phyloP scores from a whole-genome alignment of 108 stramenopile species.

The Craspedostauros australis region DNA sequence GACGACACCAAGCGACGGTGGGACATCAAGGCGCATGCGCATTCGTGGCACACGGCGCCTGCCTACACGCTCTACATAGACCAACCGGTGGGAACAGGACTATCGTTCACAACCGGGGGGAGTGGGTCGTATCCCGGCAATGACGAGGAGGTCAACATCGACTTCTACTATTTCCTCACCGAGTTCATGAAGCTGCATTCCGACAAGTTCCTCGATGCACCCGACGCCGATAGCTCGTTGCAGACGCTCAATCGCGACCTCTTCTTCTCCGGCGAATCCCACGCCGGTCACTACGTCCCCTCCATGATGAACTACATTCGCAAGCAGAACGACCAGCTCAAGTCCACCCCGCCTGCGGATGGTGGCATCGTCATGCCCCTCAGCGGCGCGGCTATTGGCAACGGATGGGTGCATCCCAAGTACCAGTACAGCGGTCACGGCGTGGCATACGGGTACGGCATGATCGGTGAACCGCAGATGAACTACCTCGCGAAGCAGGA shows the following conservation, averaged over 20 bases:
- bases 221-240: conserved; percentile 4
- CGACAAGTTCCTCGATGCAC: conserved; percentile 49
- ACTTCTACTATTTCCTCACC: conserved; percentile 86
- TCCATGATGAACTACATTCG: conserved; percentile 88
- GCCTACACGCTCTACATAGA: conserved; percentile 89
- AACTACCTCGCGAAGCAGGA: conserved; percentile 59
- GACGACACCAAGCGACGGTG: conserved; percentile 20
- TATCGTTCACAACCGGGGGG: conserved; percentile 75
- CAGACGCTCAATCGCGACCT: conserved; percentile 47
- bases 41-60: conserved; percentile 79
- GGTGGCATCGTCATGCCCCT: conserved; percentile 32
- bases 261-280: conserved; percentile 91
- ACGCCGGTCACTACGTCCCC: conserved; percentile 96
- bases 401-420: conserved; percentile 82
- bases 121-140: conserved; percentile 66
- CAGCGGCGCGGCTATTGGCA: conserved; percentile 86
- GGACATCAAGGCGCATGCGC: conserved; percentile 51
- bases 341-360: background rate
- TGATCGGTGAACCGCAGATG: conserved; percentile 74
- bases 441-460: conserved; percentile 78
- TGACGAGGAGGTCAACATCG: conserved; percentile 78
- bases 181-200: conserved; percentile 61
- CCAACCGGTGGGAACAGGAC: conserved; percentile 86
- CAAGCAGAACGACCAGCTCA: conserved; percentile 44
- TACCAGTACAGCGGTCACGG: conserved; percentile 89